These are phyloP conservation scores for Naganishia vaughanmartiniae DNA, from an alignment of 768 basidiomycete genomes.

Conservation along the genomic window DNA sequence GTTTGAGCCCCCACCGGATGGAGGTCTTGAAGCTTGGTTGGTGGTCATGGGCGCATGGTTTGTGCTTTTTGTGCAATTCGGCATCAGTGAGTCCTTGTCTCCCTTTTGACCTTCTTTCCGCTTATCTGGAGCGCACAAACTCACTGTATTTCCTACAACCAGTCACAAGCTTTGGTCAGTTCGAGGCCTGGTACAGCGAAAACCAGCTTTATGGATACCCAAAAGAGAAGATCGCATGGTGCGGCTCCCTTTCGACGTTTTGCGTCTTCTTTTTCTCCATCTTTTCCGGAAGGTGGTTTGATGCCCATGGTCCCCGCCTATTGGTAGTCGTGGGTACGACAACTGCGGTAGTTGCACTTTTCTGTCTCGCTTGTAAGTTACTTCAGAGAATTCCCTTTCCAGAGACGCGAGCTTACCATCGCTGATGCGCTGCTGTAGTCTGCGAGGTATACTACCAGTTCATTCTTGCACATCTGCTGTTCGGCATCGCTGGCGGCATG, in stretches of 20 bases:
- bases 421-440: constrained; percentile 29
- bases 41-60: constrained; percentile 43
- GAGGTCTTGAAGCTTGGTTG: constrained; percentile 46
- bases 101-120: neutral
- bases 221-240: constrained; percentile 38
- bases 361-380: constrained; percentile 46
- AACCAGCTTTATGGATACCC: constrained; percentile 21
- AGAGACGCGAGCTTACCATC: neutral
- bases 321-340: constrained; percentile 39
- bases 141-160: neutral
- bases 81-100: constrained; percentile 40
- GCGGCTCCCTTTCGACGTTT: constrained; percentile 41
- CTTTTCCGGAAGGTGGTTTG: constrained; percentile 44
- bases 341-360: constrained; percentile 36
- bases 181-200: constrained; percentile 40
- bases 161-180: constrained; percentile 47
- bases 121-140: neutral
- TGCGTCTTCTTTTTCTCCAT: constrained; percentile 41
- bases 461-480: constrained; percentile 45
- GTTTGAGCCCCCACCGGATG: constrained; percentile 47
- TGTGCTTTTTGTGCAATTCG: constrained; percentile 45
- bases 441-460: constrained; percentile 49
- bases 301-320: constrained; percentile 41
- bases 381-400: neutral
- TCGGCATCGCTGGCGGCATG: constrained; percentile 41